Percentiles rank a stretch among this genome's conserved stretches.
These are phyloP conservation scores for Chalara sp. DNA, from an alignment of 2,329 filamentous ascomycete genomes.

Conservation along the genomic window DNA sequence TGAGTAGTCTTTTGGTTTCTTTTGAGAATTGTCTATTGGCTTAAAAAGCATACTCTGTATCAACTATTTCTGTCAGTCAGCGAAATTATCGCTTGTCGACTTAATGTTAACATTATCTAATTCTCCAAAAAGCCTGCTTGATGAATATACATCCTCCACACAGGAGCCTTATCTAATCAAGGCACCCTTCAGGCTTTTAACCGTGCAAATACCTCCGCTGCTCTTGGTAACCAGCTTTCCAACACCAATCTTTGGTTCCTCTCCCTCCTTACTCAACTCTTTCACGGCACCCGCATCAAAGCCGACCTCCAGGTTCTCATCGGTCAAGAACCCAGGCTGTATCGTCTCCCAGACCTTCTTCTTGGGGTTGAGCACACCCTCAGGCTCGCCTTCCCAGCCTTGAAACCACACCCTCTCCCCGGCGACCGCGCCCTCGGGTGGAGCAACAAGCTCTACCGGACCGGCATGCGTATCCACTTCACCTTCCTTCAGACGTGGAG, in stretches of 20 bases:
- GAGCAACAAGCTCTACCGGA: slow-evolving; percentile 85
- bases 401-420: slow-evolving; percentile 91
- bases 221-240: slow-evolving; percentile 65
- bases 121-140: too few species aligned
- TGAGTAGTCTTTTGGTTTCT: too few species aligned
- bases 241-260: slow-evolving; percentile 35
- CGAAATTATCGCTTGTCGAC: neutral
- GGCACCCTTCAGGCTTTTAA: slow-evolving; percentile 73
- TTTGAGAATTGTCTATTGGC: too few species aligned
- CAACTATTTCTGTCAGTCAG: neutral
- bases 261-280: slow-evolving; percentile 64
- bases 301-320: slow-evolving; percentile 69
- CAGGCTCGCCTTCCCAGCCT: slow-evolving; percentile 88
- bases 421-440: slow-evolving; percentile 70
- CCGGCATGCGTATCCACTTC: slow-evolving; percentile 80
- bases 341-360: slow-evolving; percentile 99
- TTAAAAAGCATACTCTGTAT: too few species aligned
- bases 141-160: too few species aligned
- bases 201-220: slow-evolving; percentile 75
- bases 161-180: slow-evolving; percentile 60
- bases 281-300: slow-evolving; percentile 78
- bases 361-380: slow-evolving; percentile 94
- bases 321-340: slow-evolving; percentile 94
- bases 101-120: neutral
- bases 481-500: slow-evolving; percentile 73